Evolutionary conservation across 2,329 filamentous ascomycete genomes (phyloP), one percentile per base, ranked within the genome.

Genomic region (Claviceps pazoutovae): DNA sequence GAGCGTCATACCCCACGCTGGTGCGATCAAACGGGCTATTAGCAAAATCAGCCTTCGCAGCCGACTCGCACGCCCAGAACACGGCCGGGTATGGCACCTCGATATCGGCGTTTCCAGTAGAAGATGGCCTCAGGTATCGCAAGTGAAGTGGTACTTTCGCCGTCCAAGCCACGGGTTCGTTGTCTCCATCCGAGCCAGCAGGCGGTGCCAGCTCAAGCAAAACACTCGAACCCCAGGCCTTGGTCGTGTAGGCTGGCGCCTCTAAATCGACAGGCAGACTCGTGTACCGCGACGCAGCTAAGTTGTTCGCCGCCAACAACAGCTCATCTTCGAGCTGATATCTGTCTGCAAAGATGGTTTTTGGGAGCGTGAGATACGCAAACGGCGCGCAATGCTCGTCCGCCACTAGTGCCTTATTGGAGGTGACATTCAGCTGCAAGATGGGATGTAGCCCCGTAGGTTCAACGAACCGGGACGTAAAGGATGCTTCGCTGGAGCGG

Each of bases 401-500:
- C 49, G 75, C 64, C 59, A 73, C 68, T 0, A 76, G 76, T 16
- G 77, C 68, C 21, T 71, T 63, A 23, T 68, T 69, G 4, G 73
- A 71, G 46, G 76, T 74, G 38, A 96, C 70, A 2, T 70, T 74
- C 50, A 95, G 74, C 58, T 82, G 78, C 54, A 96, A 72, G 0
- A 82, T 86, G 2, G 91, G 91, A 67, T 96, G 91, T 9, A 96
- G 75, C 8, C 91, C 90, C 0, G 82, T 84, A 1, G 89, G 89
- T 2, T 71, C 56, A n/a, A 79, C 64, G 61, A 95, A 89, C 1
- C 68, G 67, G 19, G 82, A 74, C 0, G 71, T 74, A 65, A 88
- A 94, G 49, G 68, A 75, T 0, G 72, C 65, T 1, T 66, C 60
- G 13, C 76, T 71, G 58, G 85, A 80, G 39, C 74, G 71, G 66